Conservation (phyloP, 257 asterid genomes). For the Rehmannia glutinosa region DNA sequence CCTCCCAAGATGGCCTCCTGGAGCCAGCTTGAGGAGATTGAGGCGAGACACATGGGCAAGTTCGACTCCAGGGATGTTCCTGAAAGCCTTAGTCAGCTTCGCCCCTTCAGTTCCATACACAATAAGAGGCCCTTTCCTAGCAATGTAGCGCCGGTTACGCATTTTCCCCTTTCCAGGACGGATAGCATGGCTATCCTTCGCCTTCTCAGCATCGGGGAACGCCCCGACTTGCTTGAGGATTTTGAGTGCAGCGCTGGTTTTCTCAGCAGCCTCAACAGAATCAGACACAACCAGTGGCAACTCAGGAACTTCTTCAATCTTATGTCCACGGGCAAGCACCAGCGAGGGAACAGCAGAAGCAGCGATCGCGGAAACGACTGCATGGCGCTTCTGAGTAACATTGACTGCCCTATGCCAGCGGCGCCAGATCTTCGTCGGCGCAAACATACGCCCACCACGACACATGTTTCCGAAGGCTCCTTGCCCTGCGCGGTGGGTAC, state of each 20-base stretch:
- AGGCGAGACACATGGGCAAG: constrained; percentile 59
- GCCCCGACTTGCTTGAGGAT: constrained; percentile 60
- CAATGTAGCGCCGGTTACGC: constrained; percentile 53
- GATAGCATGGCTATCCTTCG: constrained; percentile 48
- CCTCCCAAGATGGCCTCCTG: constrained; percentile 68
- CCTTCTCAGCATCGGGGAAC: constrained; percentile 53
- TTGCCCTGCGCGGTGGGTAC: constrained; percentile 79
- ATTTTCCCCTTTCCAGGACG: constrained; percentile 62
- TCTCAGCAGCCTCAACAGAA: constrained; percentile 51
- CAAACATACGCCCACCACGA: constrained; percentile 75
- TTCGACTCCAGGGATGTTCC: constrained; percentile 67
- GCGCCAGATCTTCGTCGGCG: constrained; percentile 69
- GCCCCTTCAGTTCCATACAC: constrained; percentile 66
- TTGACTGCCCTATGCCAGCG: constrained; percentile 60
- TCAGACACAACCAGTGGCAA: constrained; percentile 54
- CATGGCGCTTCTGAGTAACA: constrained; percentile 56
- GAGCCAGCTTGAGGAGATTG: constrained; percentile 54
- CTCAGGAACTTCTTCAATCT: constrained; percentile 55
- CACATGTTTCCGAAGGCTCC: constrained; percentile 86
- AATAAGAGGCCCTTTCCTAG: constrained; percentile 60
- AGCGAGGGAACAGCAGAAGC: constrained; percentile 58
- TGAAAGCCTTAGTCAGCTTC: constrained; percentile 56
- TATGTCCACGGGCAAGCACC: constrained; percentile 57
- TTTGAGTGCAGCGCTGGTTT: constrained; percentile 49
- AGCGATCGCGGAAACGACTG: constrained; percentile 57